Base-by-base conservation (phyloP, 495 filamentous ascomycete species). In the Talaromyces ruber region DNA sequence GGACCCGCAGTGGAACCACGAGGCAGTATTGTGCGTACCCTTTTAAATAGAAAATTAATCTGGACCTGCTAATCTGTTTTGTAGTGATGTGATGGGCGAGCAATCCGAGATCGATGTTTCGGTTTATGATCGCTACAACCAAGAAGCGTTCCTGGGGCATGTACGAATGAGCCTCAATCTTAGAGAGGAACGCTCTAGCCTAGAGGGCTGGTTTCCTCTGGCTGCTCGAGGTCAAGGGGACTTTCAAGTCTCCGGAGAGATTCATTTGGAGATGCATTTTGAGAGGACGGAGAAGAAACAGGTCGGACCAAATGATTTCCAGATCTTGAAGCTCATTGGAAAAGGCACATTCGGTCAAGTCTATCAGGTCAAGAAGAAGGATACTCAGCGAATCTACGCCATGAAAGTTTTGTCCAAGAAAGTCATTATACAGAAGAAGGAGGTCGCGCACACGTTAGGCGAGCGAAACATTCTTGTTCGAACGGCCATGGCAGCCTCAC, bases 401-500 rank as follows among this genome's bases (percentile, higher is more conserved):
- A 98, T 98, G 94, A 98, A 98, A 72, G 93, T 98, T 2, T 78
- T 98, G 22, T 97, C 93, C 11, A 98, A 98, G 82, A 98, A 98
- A 79, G 94, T 98, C 57, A 98, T 98, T 61, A 94, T 98, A 16
- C 94, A 98, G 75, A 98, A 98, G 83, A 98, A 98, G 75, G 94
- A 98, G 74, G 91, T 98, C 50, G 91, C 92, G 18, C 94, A 98
- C 73, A 98, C 94, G 2, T 83, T 98, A 16, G 94, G 94, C 61
- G 95, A 98, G 75, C 86, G 94, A 30, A 98, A 98, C 71, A 98
- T 98, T 61, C 79, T 98, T 39, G 94, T 98, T 25, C 87, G 94
- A 56, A 98, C 94, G 14, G 95, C 94, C 34, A 98, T 89, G 81
- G 85, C 93, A 22, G 91, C 97, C 58, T 98, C 94, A 12, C 92